Percentiles rank a stretch among this genome's conserved stretches.
These are phyloP conservation scores for Cantharellus anzutake DNA, from an alignment of 768 basidiomycete species.

Conservation along the genomic window DNA sequence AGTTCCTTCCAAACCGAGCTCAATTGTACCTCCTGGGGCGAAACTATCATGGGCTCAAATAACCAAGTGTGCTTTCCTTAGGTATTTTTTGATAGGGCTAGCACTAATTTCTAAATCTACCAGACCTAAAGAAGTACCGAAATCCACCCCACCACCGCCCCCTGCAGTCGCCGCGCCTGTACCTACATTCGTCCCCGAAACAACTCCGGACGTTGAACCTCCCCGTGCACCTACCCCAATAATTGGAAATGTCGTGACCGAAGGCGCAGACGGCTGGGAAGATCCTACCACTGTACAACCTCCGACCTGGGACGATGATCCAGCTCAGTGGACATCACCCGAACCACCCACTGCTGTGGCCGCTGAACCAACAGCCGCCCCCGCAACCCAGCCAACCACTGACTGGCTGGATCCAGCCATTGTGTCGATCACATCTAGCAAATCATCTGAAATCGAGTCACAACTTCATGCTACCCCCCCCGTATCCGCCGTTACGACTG, in stretches of 20 bases:
- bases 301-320: constrained; percentile 57
- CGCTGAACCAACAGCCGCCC: neutral
- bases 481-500: constrained; percentile 14
- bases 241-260: constrained; percentile 5
- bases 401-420: neutral
- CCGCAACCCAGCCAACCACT: constrained; percentile 6
- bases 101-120: neutral
- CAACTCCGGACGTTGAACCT: constrained; percentile 8
- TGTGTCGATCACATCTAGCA: constrained; percentile 12
- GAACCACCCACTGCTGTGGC: neutral
- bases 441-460: no score
- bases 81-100: neutral
- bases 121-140: constrained; percentile 9
- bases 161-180: constrained; percentile 15
- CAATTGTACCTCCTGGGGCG: constrained; percentile 35
- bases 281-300: constrained; percentile 52
- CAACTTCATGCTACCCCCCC: constrained; percentile 6
- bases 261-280: constrained; percentile 33
- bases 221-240: constrained; percentile 8
- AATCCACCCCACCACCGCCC: constrained; percentile 10
- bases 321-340: constrained; percentile 9
- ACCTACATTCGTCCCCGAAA: constrained; percentile 15
- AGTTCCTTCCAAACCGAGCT: neutral
- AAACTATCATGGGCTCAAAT: constrained; percentile 79
- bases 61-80: constrained; percentile 34